Evolutionary conservation across 2,329 filamentous ascomycete species (phyloP), one percentile per base, ranked within the genome.

Genomic region (Elsinoe perseae): DNA sequence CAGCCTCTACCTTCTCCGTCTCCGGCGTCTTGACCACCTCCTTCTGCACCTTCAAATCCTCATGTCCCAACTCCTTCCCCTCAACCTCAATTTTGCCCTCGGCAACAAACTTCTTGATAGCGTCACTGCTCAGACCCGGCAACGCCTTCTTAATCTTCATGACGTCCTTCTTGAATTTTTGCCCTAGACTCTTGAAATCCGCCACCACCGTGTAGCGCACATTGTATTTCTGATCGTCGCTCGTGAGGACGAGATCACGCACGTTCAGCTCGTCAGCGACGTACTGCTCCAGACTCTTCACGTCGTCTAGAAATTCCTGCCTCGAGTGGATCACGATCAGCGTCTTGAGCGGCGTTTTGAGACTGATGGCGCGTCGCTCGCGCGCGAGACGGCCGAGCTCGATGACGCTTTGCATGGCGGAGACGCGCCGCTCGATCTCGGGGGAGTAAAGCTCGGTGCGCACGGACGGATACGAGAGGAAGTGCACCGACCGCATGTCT

Each of bases 151-250:
- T 95, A 63, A 97, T 90, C 68, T 86, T 89, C 62, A 84, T 83
- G 62, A 90, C 88, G 66, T 96, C 91, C 73, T 95, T 96, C 79
- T 95, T 95, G 64, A 97, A 80, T 76, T 97, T 97, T 81, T 95
- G 95, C 62, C 93, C 93, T 14, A 98, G 79, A 1, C 88, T 86
- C 12, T 93, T 90, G 86, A 93, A 96, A 71, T 98, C 93, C 6
- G 90, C 91, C 36, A 81, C 83, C 14, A 92, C 89, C 60, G 87
- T 89, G 74, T 96, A 95, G 68, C 93, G 85, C 44, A 98, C 90
- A 56, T 90, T 88, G 75, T 96, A 96, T 69, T 86, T 88, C 56
- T 83, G 85, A 73, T 97, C 93, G 61, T 97, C 90, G 6, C 82
- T 84, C 2, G 89, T 89, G 54, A 96, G 78, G 9, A 95, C 77